Base-by-base conservation (phyloP, 1,284 basidiomycete species). In the Sporisorium exsertum region DNA sequence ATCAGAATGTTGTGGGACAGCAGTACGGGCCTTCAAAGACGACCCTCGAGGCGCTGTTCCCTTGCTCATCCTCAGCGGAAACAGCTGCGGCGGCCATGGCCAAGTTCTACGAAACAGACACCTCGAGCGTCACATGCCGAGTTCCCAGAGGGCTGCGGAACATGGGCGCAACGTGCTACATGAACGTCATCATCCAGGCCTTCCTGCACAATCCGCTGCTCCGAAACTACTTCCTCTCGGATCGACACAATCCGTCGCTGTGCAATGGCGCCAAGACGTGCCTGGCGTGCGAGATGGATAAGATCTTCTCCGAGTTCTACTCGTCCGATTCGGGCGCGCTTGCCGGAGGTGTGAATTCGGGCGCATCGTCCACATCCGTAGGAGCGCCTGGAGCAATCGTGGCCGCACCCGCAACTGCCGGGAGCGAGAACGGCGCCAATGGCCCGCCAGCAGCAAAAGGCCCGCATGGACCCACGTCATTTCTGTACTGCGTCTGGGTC, bases 221-320 rank as follows among this genome's bases (percentile, higher is more conserved):
- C 10, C 90, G 94, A 47, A 93, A 94, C 79, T 94, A 93, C 86
- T 98, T 95, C 81, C 89, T 98, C 18, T 90, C 91, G 55, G 95
- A 97, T 85, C 91, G 91, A 81, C 94, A 96, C 83, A 83, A 84
- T 91, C 92, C 83, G 86, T 87, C 80, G 88, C 87, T 78, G 84
- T 91, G 68, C 94, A 93, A 86, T 1, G 65, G 64, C 0, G 63
- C 91, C 90, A 82, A 86, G 58, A 85, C 92, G 35, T 99, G 95
- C 86, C 92, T 93, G 57, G 94, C 92, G 63, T 99, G 95, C 86
- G 95, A 97, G 86, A 92, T 99, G 91, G 95, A 98, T 86, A 91
- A 90, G 73, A 89, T 97, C 6, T 96, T 96, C 85, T 87, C 90
- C 26, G 94, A 97, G 88, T 61, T 72, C 37, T 61, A 57, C 45